Conservation (phyloP, 1,284 basidiomycete species). For the Cystobasidium sp. region DNA sequence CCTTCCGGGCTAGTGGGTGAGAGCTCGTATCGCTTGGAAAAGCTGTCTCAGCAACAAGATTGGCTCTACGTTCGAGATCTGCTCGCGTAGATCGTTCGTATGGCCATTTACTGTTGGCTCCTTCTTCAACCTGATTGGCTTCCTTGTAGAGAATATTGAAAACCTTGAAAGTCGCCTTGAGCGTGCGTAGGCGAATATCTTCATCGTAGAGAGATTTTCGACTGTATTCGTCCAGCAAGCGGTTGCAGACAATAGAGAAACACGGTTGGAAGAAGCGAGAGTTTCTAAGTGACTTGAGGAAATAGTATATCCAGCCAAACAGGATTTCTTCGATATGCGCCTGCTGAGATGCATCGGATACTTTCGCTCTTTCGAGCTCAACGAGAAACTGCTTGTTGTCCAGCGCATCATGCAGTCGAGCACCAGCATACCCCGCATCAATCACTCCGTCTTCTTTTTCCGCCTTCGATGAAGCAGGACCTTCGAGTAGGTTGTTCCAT, state of each 20-base stretch:
- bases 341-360: constrained; percentile 44
- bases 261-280: constrained; percentile 47
- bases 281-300: constrained; percentile 48
- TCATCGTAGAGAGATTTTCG: constrained; percentile 47
- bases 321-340: constrained; percentile 44
- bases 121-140: background rate
- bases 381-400: constrained; percentile 26
- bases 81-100: constrained; percentile 2
- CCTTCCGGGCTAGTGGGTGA: background rate
- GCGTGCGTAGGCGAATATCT: constrained; percentile 38
- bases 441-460: constrained; percentile 42
- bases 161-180: constrained; percentile 46
- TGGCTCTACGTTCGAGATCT: constrained; percentile 8
- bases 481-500: constrained; percentile 27
- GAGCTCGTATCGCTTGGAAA: background rate
- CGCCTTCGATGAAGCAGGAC: background rate
- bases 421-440: constrained; percentile 44
- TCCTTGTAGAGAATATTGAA: constrained; percentile 46
- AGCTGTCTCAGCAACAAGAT: constrained; percentile 8
- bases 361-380: constrained; percentile 46
- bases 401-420: constrained; percentile 34
- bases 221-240: constrained; percentile 47
- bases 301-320: constrained; percentile 50
- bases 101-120: background rate
- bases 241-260: constrained; percentile 48